Evolutionary conservation across 2,329 filamentous ascomycete species (phyloP), one percentile per base, ranked within the genome.

Genomic region (Onygenales sp.): DNA sequence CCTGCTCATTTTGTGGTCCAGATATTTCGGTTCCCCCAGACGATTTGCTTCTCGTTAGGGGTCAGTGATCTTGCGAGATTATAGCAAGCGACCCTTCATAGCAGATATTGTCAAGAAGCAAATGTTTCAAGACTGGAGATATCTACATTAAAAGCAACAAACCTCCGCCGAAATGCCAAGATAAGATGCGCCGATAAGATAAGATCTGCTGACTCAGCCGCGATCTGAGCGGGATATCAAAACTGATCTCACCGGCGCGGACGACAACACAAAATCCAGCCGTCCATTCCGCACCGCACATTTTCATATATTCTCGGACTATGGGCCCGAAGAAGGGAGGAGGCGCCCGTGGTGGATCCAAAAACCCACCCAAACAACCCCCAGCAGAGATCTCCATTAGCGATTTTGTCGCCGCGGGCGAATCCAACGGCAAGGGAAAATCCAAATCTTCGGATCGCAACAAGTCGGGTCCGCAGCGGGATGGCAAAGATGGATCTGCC

Each of bases 241-340:
- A 41, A 35, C 21, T 27, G 5, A 27, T 32, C 41, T 32, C 36
- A 41, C 17, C 35, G 17, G 9, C 13, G 47, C 31, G 21, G 17
- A 8, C 32, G 11, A 36, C 33, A 38, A 1, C 49, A 27, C 36
- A 49, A 31, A 3, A 7, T 21, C 17, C 10, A 17, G 11, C 11
- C 31, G 14, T 13, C 10, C 10, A n/a, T 9, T 5, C 47, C 17
- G 11, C 21, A 14, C n/a, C 36, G 47, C 14, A 11, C 39, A 17
- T 45, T 17, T n/a, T 38, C 9, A 32, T 32, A 41, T 46, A 33
- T 52, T 57, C 39, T 14, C 11, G 32, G 49, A 67, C 47, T 54
- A 72, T 73, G 70, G 65, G 63, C 54, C 69, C 70, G 44, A 73
- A 72, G 60, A 72, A 70, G 61, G 72, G 72, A 60, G 59, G 64